A percentile compares a stretch with the other conserved stretches of the same genome.
These are phyloP conservation scores for Dryas integrifolia DNA, from an alignment of 331 rosid genomes.

Conservation along the genomic window DNA sequence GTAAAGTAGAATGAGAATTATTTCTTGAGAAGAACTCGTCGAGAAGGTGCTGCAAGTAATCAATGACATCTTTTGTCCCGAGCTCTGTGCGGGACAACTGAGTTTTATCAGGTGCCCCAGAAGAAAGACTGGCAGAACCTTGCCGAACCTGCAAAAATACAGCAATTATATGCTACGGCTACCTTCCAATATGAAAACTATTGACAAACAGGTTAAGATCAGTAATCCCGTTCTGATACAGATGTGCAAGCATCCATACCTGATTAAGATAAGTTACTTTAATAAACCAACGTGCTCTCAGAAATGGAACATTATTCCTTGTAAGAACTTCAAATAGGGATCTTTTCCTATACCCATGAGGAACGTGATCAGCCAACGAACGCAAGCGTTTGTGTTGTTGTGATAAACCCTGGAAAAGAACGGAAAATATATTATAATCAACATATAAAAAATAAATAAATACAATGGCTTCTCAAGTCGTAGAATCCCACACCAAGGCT, in stretches of 20 bases:
- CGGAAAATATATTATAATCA: background rate
- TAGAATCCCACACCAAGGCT: background rate
- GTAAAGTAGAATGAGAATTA: conserved; percentile 53
- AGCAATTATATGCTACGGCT: conserved; percentile 33
- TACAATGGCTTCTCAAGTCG: background rate
- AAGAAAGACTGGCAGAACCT: conserved; percentile 56
- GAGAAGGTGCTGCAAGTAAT: conserved; percentile 76
- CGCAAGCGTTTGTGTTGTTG: conserved; percentile 89
- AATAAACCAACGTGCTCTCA: conserved; percentile 95
- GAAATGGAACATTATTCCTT: conserved; percentile 90
- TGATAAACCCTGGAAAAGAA: conserved; percentile 72
- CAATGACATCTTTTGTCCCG: conserved; percentile 92
- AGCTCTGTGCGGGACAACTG: conserved; percentile 80
- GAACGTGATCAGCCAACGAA: conserved; percentile 82
- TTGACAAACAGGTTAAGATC: conserved; percentile 9
- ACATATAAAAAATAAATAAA: background rate
- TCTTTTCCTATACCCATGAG: conserved; percentile 78
- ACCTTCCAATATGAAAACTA: conserved; percentile 27
- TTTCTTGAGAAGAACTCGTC: conserved; percentile 75
- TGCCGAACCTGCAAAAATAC: conserved; percentile 68
- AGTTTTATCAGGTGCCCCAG: conserved; percentile 69
- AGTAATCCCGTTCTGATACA: conserved; percentile 9
- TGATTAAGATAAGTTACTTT: conserved; percentile 91
- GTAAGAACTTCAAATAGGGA: conserved; percentile 78
- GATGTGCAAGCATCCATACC: conserved; percentile 44